Evolutionary conservation across 345 rosid species (phyloP).

Genomic region (Orychophragmus violaceus): DNA sequence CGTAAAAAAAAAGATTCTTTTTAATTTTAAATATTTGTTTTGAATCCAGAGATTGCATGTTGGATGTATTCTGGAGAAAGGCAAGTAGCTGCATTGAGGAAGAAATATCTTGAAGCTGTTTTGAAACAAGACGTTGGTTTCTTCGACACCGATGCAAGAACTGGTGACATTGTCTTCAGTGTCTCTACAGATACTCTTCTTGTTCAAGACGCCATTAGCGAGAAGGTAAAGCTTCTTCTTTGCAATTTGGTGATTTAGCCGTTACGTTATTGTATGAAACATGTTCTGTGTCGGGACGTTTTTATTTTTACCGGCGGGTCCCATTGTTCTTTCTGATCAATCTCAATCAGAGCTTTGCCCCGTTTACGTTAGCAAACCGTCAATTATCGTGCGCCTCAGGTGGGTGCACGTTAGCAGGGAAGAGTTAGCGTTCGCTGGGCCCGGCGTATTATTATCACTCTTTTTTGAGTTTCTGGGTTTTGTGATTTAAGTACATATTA

Average conservation of each 20-base stretch:
- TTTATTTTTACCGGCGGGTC: conserved; percentile 41
- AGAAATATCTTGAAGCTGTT: conserved; percentile 92
- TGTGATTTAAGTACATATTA: no score
- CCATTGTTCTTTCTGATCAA: conserved; percentile 29
- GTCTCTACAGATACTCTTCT: conserved; percentile 98
- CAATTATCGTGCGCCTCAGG: conserved; percentile 18
- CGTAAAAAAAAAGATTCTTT: not conserved
- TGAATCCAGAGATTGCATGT: conserved; percentile 76
- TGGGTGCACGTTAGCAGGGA: conserved; percentile 37
- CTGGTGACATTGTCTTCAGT: conserved; percentile 96
- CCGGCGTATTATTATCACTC: not conserved
- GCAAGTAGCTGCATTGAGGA: conserved; percentile 83
- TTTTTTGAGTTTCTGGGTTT: no score
- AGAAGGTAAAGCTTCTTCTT: conserved; percentile 49
- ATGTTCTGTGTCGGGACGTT: not conserved
- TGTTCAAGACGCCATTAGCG: conserved; percentile 99
- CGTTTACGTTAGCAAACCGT: conserved; percentile 20
- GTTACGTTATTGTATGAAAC: not conserved
- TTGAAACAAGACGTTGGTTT: conserved; percentile 96
- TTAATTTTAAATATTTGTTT: not conserved
- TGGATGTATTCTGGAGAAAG: conserved; percentile 99
- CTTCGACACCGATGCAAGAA: conserved; percentile 98
- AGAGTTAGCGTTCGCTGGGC: conserved; percentile 31
- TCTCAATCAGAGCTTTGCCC: not conserved
- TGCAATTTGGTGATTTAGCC: not conserved